Conservation (phyloP, 2,329 filamentous ascomycete genomes). For the Rhynchosporium agropyri region DNA sequence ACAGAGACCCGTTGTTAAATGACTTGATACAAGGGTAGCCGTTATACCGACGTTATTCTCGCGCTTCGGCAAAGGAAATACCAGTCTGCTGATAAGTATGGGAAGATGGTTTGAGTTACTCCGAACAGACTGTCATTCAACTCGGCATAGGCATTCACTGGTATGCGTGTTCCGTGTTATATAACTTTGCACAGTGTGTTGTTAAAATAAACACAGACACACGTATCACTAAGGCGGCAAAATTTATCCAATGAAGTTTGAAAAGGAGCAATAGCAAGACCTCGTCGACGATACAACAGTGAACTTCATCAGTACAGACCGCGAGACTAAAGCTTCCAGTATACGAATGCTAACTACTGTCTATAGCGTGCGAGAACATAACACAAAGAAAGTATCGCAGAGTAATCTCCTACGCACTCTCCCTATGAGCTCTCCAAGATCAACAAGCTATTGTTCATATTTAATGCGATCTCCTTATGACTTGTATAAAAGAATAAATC, state of each 20-base stretch:
- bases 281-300: background rate
- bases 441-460: conserved; percentile 35
- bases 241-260: background rate
- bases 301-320: background rate
- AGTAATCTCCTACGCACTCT: conserved; percentile 40
- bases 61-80: background rate
- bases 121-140: conserved; percentile 41
- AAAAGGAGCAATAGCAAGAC: conserved; percentile 7
- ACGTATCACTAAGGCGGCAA: background rate
- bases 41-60: no score
- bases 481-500: conserved; percentile 19
- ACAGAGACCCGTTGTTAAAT: no score
- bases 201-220: conserved; percentile 1
- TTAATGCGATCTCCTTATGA: conserved; percentile 20
- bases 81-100: conserved; percentile 22
- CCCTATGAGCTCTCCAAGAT: conserved; percentile 38
- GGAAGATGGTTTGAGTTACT: conserved; percentile 25
- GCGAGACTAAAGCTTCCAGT: background rate
- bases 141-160: conserved; percentile 34
- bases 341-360: background rate
- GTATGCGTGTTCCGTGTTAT: background rate
- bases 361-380: conserved; percentile 12
- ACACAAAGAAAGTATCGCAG: conserved; percentile 34
- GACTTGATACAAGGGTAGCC: no score
- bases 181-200: background rate